phyloP scores from a whole-genome alignment of 1,284 basidiomycete species.

The Ustilago loliicola region DNA sequence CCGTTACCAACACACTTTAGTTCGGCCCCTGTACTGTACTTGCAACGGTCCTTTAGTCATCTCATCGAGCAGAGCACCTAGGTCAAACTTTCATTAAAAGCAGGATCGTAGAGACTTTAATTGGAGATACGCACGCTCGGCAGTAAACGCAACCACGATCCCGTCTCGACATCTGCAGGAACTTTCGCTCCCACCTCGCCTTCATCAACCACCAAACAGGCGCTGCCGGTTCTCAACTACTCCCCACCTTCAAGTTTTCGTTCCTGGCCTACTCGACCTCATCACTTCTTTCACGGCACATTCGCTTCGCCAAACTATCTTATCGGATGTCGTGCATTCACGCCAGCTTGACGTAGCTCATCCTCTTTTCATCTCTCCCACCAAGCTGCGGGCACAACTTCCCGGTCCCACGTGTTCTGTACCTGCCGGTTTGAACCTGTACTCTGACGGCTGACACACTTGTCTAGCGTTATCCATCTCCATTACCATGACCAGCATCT shows the following conservation, averaged over 20 bases:
- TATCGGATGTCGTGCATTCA: conserved; percentile 3
- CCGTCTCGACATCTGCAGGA: not conserved
- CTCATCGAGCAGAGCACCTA: not conserved
- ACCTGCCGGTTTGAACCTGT: not conserved
- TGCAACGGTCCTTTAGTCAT: not conserved
- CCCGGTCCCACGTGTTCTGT: not conserved
- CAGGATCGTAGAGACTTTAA: no score
- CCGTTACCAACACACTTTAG: not conserved
- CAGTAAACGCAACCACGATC: no score
- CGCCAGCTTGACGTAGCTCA: not conserved
- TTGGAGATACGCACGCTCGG: no score
- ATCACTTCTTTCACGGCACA: not conserved
- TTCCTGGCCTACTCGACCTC: not conserved
- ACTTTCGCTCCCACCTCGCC: not conserved
- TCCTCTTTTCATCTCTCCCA: not conserved
- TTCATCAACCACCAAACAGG: not conserved
- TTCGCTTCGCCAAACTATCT: not conserved
- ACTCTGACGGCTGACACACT: not conserved
- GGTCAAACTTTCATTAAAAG: not conserved
- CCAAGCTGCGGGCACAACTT: not conserved
- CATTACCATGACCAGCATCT: conserved; percentile 41
- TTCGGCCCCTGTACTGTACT: not conserved
- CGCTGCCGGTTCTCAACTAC: not conserved
- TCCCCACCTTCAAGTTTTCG: not conserved
- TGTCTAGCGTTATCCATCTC: not conserved